Base-by-base conservation (phyloP, 257 asterid species). In the Scutellaria barbata region DNA sequence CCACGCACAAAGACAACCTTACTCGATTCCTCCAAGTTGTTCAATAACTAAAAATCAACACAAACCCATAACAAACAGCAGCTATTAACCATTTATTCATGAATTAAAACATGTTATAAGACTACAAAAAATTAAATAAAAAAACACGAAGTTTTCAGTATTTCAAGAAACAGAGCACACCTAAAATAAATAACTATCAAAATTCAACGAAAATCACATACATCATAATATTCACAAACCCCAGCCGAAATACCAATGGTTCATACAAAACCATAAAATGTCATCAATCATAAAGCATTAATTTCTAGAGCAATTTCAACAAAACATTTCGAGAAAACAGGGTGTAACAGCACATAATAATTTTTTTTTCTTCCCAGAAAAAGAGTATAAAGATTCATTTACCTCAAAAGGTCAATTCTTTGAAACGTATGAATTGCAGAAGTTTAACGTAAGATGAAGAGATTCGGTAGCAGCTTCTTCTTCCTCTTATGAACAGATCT, bases 141-240 rank as follows among this genome's bases (percentile, higher is more conserved):
- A 46, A 46, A 10, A 5, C 14, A 60, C 1, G n/a, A 39, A 74
- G 50, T 17, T 48, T 67, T 42, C 16, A 59, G 40, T 7, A 42
- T 55, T 43, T 13, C 73, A 35, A 66, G 53, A 74, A 74, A 67
- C 79, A 59, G 69, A 58, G 69, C 74, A 48, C 35, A 20, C 55
- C 62, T 9, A 35, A 16, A 52, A 66, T 17, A 6, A 48, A 72
- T 12, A 58, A 30, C 35, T 2, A 30, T 30, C 5, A 30, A 30
- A 22, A 30, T 30, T 33, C 42, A 52, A 50, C 61, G 14, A 51
- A 65, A 64, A n/a, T 20, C 17, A 48, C 7, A 43, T 10, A 58
- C 22, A 12, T 60, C 51, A 35, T 6, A 9, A 61, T 14, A 16
- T 40, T 63, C 18, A 47, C 17, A 25, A 50, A 46, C 13, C 55